These are phyloP conservation scores for Chlorophyllum brunneum DNA, from an alignment of 768 basidiomycete species.

Conservation along the genomic window DNA sequence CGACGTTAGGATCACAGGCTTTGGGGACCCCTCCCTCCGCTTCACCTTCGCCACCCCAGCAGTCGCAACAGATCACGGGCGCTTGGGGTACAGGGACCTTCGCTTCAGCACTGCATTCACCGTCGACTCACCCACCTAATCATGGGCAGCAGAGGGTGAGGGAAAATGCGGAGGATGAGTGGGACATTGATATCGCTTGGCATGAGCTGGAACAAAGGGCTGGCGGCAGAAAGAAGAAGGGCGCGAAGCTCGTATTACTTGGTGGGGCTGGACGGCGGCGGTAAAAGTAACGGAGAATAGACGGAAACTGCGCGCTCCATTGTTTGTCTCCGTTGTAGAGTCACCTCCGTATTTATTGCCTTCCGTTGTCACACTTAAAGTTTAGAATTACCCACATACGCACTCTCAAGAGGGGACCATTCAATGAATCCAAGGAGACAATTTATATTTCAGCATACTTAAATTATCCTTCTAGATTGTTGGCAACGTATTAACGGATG, in stretches of 20 bases:
- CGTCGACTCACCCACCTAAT: conserved; percentile 25
- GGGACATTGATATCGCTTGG: conserved; percentile 78
- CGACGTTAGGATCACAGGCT: not conserved
- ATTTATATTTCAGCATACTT: conserved; percentile 5
- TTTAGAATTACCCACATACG: too few species aligned
- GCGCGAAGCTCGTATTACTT: conserved; percentile 65
- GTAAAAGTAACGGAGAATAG: not conserved
- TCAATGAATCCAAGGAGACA: not conserved
- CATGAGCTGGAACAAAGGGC: conserved; percentile 69
- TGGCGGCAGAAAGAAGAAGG: conserved; percentile 56
- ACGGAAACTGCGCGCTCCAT: too few species aligned
- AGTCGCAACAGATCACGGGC: conserved; percentile 33
- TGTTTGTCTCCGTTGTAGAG: not conserved
- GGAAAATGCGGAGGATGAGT: conserved; percentile 52
- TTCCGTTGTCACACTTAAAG: not conserved
- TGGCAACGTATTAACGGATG: not conserved
- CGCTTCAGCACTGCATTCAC: conserved; percentile 69
- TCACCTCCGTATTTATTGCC: not conserved
- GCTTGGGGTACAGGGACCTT: conserved; percentile 83
- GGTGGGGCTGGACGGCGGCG: conserved; percentile 56
- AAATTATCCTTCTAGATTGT: not conserved
- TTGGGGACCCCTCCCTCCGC: not conserved
- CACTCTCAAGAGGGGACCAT: too few species aligned
- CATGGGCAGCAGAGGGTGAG: conserved; percentile 27
- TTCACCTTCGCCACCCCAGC: conserved; percentile 13